Evolutionary conservation across 2,329 filamentous ascomycete genomes (phyloP).

Genomic region (Pestalotiopsis sp.): DNA sequence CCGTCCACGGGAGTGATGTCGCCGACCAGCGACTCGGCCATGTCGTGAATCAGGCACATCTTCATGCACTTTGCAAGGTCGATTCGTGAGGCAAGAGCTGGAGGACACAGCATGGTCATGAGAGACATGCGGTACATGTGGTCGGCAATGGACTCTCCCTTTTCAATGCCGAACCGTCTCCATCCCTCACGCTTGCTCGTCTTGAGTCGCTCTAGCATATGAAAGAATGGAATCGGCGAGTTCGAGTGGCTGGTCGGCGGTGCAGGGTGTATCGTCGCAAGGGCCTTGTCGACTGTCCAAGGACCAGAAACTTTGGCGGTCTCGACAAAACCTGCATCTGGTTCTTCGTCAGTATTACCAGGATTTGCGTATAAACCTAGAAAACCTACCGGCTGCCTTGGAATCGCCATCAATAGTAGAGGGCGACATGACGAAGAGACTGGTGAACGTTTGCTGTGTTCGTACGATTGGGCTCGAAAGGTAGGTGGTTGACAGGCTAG

Average conservation of each 20-base stretch:
- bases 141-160: slow-evolving; percentile 90
- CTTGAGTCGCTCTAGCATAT: slow-evolving; percentile 91
- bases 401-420: neutral
- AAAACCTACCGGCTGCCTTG: neutral
- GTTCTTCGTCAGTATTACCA: neutral
- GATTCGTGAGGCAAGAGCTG: slow-evolving; percentile 68
- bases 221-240: slow-evolving; percentile 90
- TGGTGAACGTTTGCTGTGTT: neutral
- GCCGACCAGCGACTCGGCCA: slow-evolving; percentile 93
- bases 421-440: slow-evolving; percentile 8
- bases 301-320: slow-evolving; percentile 43
- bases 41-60: slow-evolving; percentile 96
- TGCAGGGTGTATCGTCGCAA: slow-evolving; percentile 62
- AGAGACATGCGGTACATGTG: slow-evolving; percentile 99
- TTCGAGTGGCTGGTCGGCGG: slow-evolving; percentile 60
- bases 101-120: slow-evolving; percentile 88
- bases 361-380: neutral
- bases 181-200: slow-evolving; percentile 96
- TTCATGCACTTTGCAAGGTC: slow-evolving; percentile 84
- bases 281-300: slow-evolving; percentile 63
- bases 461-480: neutral
- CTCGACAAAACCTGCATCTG: slow-evolving; percentile 37
- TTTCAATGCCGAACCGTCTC: slow-evolving; percentile 80
- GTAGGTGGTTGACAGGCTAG: neutral
- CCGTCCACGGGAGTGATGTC: slow-evolving; percentile 95